phyloP scores from a whole-genome alignment of 208 protist genomes.

The Herpetomonas samuelpessoai region DNA sequence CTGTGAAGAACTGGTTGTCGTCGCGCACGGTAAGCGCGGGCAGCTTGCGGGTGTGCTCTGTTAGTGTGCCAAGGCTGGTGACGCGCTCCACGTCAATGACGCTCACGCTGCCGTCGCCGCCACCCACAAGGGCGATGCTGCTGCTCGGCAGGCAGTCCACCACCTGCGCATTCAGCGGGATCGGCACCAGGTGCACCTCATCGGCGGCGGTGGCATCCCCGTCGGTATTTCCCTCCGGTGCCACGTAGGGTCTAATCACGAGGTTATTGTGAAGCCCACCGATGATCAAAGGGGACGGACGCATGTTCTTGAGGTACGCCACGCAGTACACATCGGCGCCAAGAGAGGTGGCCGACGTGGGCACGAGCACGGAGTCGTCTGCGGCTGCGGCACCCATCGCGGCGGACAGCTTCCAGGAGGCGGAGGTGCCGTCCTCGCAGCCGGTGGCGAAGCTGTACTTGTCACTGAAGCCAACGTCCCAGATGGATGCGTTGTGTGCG shows the following conservation, averaged over 20 bases:
- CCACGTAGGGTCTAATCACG: slow-evolving; percentile 32
- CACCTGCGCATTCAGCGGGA: slow-evolving; percentile 65
- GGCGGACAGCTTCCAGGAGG: slow-evolving; percentile 50
- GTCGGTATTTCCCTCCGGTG: slow-evolving; percentile 21
- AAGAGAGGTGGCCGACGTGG: slow-evolving; percentile 45
- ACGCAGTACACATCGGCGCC: slow-evolving; percentile 79
- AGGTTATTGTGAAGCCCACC: slow-evolving; percentile 71
- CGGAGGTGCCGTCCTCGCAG: slow-evolving; percentile 69
- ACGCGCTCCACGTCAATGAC: slow-evolving; percentile 43
- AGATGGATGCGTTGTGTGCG: slow-evolving; percentile 73
- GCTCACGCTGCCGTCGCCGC: slow-evolving; percentile 67
- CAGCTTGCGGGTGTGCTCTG: slow-evolving; percentile 69
- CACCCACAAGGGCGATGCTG: slow-evolving; percentile 55
- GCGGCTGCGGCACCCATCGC: slow-evolving; percentile 6
- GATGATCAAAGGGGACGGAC: slow-evolving; percentile 51
- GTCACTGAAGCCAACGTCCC: slow-evolving; percentile 71
- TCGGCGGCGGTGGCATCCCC: background rate
- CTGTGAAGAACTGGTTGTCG: slow-evolving; percentile 76
- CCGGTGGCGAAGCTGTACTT: slow-evolving; percentile 73
- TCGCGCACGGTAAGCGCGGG: slow-evolving; percentile 71
- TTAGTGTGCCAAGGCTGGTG: slow-evolving; percentile 26
- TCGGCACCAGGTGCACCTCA: slow-evolving; percentile 33
- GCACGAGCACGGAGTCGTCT: slow-evolving; percentile 36
- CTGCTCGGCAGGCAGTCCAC: slow-evolving; percentile 53
- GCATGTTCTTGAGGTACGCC: slow-evolving; percentile 46